Evolutionary conservation across 228 moss, liverwort and hornwort species (phyloP).

Genomic region (Sphagnum fallax): DNA sequence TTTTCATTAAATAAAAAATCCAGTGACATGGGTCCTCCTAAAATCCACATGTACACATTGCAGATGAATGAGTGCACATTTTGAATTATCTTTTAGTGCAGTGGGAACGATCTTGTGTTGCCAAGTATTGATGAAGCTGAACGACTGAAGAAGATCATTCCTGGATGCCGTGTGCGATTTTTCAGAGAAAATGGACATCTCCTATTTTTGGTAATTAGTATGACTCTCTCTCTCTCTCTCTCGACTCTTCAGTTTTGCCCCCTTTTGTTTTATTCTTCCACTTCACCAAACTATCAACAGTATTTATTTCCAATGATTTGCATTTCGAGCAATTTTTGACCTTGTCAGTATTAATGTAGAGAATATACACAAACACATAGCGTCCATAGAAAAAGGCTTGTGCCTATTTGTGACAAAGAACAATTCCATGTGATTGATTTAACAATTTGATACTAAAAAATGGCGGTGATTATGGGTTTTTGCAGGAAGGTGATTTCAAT

Average conservation of each 20-base stretch:
- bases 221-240: slow-evolving; percentile 1
- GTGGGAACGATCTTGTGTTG: slow-evolving; percentile 80
- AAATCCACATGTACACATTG: too few species aligned
- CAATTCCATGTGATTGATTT: too few species aligned
- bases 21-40: too few species aligned
- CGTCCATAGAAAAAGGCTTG: too few species aligned
- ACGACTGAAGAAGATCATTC: slow-evolving; percentile 46
- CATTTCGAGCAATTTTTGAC: not conserved
- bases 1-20: too few species aligned
- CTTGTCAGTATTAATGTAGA: not conserved
- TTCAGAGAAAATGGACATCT: slow-evolving; percentile 81
- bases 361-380: too few species aligned
- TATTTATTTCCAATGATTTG: not conserved
- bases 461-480: not conserved
- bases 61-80: too few species aligned
- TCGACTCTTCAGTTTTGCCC: too few species aligned
- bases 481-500: slow-evolving; percentile 77
- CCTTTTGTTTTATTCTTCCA: not conserved
- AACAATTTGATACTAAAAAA: too few species aligned
- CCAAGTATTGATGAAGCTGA: slow-evolving; percentile 66
- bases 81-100: slow-evolving; percentile 12
- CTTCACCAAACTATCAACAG: not conserved
- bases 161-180: slow-evolving; percentile 47
- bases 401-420: too few species aligned
- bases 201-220: slow-evolving; percentile 52